These are phyloP conservation scores for Fusarium sp. DNA, from an alignment of 2,329 filamentous ascomycete genomes.

Conservation along the genomic window DNA sequence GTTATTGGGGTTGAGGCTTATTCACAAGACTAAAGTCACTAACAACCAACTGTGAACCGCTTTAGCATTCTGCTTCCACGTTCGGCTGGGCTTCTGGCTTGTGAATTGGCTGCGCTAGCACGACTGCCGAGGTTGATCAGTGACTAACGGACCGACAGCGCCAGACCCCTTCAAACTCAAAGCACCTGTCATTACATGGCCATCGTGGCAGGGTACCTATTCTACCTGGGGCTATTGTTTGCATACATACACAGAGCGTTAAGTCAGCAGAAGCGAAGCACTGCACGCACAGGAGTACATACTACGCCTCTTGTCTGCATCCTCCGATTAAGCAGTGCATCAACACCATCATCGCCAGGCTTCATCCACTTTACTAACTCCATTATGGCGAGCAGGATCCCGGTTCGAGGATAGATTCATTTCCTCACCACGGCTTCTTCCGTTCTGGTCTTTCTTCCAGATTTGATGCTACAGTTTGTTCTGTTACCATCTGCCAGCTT, in stretches of 20 bases:
- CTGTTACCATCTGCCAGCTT: slow-evolving; percentile 26
- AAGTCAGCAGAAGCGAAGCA: slow-evolving; percentile 8
- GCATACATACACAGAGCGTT: not conserved
- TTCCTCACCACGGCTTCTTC: slow-evolving; percentile 28
- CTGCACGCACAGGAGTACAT: slow-evolving; percentile 9
- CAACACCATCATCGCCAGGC: slow-evolving; percentile 8
- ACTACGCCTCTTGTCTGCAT: slow-evolving; percentile 29
- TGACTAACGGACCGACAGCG: slow-evolving; percentile 20
- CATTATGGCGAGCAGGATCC: slow-evolving; percentile 27
- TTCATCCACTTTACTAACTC: slow-evolving; percentile 33
- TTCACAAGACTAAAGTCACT: slow-evolving; percentile 3
- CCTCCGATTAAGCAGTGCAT: slow-evolving; percentile 6
- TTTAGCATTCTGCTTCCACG: slow-evolving; percentile 19
- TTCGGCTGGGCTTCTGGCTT: slow-evolving; percentile 35
- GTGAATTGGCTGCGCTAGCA: slow-evolving; percentile 25
- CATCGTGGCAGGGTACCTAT: not conserved
- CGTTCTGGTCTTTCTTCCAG: slow-evolving; percentile 27
- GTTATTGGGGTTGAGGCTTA: slow-evolving; percentile 32
- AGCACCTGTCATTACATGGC: slow-evolving; percentile 1
- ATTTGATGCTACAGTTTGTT: not conserved
- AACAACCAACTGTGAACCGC: slow-evolving; percentile 6
- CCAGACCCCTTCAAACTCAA: slow-evolving; percentile 23
- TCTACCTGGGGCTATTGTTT: not conserved
- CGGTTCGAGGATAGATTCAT: slow-evolving; percentile 29
- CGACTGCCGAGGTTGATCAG: slow-evolving; percentile 29